Conservation (phyloP, 2,329 filamentous ascomycete species). For the Colletotrichum chlorophyti region DNA sequence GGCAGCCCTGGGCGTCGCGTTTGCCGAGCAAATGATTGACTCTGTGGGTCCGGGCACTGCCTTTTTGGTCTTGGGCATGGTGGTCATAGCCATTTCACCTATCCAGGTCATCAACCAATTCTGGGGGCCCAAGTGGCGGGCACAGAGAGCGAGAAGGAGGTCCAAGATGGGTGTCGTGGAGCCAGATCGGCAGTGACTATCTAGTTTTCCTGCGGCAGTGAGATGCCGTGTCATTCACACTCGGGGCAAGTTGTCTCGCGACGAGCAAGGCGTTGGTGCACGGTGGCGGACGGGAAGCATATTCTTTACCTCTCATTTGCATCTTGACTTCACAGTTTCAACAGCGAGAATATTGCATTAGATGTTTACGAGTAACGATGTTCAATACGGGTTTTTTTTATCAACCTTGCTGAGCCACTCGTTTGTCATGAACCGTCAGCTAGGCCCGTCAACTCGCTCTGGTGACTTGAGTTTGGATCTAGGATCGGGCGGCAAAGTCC, state of each 20-base stretch:
- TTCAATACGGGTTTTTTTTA: no score
- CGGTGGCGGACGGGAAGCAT: no score
- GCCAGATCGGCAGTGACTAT: constrained; percentile 19
- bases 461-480: no score
- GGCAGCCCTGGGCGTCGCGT: constrained; percentile 16
- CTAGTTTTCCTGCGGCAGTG: neutral
- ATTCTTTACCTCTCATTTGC: no score
- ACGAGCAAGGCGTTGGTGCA: neutral
- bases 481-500: no score
- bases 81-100: constrained; percentile 16
- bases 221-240: neutral
- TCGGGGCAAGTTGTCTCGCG: neutral
- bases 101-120: constrained; percentile 25
- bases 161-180: neutral
- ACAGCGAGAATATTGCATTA: no score
- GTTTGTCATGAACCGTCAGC: no score
- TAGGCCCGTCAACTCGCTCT: no score
- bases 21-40: constrained; percentile 21
- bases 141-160: constrained; percentile 7
- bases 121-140: constrained; percentile 24
- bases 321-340: no score
- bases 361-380: no score
- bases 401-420: no score
- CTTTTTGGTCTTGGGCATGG: constrained; percentile 10
- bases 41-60: constrained; percentile 18